phyloP scores from a whole-genome alignment of 805 yeast genomes.

The Candida stauntonica region DNA sequence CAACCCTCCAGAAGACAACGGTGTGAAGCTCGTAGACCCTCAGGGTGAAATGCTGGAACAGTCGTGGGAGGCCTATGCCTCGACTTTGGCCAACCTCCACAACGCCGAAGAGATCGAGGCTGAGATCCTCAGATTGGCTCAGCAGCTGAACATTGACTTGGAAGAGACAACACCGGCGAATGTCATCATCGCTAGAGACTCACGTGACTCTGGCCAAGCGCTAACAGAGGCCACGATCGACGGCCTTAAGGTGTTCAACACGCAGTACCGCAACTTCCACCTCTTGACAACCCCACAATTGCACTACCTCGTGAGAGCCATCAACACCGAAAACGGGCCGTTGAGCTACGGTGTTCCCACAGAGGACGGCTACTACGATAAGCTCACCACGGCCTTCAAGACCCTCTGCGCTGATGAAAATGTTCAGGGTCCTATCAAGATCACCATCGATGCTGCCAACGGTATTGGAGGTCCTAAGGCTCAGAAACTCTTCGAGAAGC shows the following conservation, averaged over 20 bases:
- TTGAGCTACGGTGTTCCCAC: constrained; percentile 53
- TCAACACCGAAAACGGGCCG: constrained; percentile 48
- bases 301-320: constrained; percentile 75
- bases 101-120: constrained; percentile 39
- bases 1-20: constrained; percentile 88
- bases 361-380: constrained; percentile 66
- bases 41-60: constrained; percentile 83
- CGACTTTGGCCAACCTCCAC: constrained; percentile 68
- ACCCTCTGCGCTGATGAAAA: constrained; percentile 34
- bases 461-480: constrained; percentile 93
- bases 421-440: constrained; percentile 30
- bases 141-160: constrained; percentile 43
- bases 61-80: constrained; percentile 81
- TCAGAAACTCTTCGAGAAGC: constrained; percentile 40
- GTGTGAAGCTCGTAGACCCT: constrained; percentile 93
- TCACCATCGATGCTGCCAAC: constrained; percentile 87
- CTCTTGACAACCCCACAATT: constrained; percentile 90
- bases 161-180: constrained; percentile 32
- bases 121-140: constrained; percentile 36
- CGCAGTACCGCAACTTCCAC: constrained; percentile 52
- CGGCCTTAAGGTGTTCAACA: constrained; percentile 51
- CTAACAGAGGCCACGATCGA: constrained; percentile 55
- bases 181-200: constrained; percentile 77
- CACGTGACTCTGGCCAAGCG: constrained; percentile 77
- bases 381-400: constrained; percentile 52